Percentiles rank a stretch among this genome's conserved stretches.
Evolutionary conservation across 257 asterid species (phyloP).

Genomic region (Henckelia pumila): DNA sequence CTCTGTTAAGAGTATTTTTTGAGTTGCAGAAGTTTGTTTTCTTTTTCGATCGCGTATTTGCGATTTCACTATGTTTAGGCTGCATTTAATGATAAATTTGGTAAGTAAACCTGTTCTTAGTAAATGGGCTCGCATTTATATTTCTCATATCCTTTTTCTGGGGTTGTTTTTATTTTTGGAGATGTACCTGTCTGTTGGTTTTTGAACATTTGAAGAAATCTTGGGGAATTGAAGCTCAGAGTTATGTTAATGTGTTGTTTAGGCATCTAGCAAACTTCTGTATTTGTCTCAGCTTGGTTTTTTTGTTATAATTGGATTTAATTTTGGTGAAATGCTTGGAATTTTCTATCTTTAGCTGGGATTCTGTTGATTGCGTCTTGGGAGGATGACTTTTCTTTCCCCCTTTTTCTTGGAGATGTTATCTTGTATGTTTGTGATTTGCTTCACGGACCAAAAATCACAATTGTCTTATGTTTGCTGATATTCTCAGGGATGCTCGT

Average conservation of each 20-base stretch:
- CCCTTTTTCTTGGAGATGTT: constrained; percentile 1
- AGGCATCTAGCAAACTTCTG: neutral
- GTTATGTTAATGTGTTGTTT: neutral
- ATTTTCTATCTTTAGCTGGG: constrained; percentile 17
- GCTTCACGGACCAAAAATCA: neutral
- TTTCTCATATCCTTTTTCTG: neutral
- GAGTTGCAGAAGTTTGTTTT: constrained; percentile 21
- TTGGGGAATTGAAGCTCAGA: constrained; percentile 20
- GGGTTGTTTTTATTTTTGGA: neutral
- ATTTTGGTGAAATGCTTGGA: constrained; percentile 10
- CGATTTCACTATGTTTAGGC: constrained; percentile 15
- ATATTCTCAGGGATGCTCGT: constrained; percentile 2
- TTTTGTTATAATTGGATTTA: neutral
- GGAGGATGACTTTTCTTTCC: too few relatives aligned
- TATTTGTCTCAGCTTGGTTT: neutral
- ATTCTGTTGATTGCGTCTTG: too few relatives aligned
- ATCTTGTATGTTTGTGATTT: constrained; percentile 5
- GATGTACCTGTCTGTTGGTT: neutral
- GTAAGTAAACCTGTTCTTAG: constrained; percentile 25
- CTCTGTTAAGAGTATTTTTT: constrained; percentile 21
- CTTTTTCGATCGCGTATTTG: constrained; percentile 20
- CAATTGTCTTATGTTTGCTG: neutral
- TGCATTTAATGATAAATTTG: constrained; percentile 25
- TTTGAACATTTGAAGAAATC: constrained; percentile 16
- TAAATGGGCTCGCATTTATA: constrained; percentile 8